These are phyloP conservation scores for Neurospora tetraspora DNA, from an alignment of 495 filamentous ascomycete species.

Conservation along the genomic window DNA sequence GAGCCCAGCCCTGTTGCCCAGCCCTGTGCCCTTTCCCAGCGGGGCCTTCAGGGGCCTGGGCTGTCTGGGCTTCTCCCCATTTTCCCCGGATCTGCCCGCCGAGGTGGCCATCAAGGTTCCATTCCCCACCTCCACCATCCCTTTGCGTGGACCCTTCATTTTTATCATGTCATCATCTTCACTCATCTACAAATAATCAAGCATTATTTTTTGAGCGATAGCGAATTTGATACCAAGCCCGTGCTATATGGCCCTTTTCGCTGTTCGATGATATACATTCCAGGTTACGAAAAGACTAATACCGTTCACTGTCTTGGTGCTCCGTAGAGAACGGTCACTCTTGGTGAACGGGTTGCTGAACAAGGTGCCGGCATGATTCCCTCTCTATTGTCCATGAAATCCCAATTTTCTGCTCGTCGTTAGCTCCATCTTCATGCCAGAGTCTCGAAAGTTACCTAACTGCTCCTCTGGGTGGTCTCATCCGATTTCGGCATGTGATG, in stretches of 20 bases:
- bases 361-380: neutral
- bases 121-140: neutral
- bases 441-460: neutral
- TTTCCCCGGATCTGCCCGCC: neutral
- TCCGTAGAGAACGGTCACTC: neutral
- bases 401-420: no score
- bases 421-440: no score
- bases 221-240: no score
- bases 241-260: neutral
- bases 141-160: neutral
- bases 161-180: neutral
- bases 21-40: neutral
- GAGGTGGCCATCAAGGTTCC: neutral
- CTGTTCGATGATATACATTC: neutral
- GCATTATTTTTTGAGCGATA: neutral
- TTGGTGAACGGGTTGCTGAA: neutral
- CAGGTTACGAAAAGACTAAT: neutral
- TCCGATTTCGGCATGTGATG: neutral
- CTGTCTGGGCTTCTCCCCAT: neutral
- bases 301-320: neutral
- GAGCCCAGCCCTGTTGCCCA: neutral
- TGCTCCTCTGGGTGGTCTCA: neutral
- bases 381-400: neutral
- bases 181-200: neutral
- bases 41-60: neutral